Percentiles rank a stretch among this genome's conserved stretches.
Conservation (phyloP, 2,329 filamentous ascomycete genomes). For the Rhynchosporium secalis region DNA sequence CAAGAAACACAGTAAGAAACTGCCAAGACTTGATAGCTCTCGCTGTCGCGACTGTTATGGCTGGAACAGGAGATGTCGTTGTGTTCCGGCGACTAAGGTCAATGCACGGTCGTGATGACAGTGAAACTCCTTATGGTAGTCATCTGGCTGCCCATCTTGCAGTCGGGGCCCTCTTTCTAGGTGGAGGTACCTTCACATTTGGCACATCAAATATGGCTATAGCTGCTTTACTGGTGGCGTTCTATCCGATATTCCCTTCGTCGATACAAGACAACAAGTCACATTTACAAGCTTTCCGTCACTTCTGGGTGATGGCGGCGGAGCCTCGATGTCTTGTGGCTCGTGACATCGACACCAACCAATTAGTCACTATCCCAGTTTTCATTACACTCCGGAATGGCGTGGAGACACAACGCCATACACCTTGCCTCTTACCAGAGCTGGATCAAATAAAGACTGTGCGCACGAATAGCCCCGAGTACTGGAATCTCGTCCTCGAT, state of each 20-base stretch:
- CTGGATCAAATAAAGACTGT: conserved; percentile 50
- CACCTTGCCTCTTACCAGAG: conserved; percentile 47
- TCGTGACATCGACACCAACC: conserved; percentile 80
- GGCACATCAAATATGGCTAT: conserved; percentile 85
- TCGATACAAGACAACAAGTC: conserved; percentile 91
- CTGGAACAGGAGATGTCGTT: conserved; percentile 85
- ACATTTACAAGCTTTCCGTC: conserved; percentile 92
- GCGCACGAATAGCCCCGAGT: conserved; percentile 54
- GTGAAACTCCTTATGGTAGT: conserved; percentile 85
- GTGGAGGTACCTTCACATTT: conserved; percentile 89
- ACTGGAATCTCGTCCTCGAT: conserved; percentile 70
- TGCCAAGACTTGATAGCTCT: conserved; percentile 88
- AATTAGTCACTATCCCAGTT: conserved; percentile 74
- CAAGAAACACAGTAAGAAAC: conserved; percentile 80
- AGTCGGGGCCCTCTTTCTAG: conserved; percentile 86
- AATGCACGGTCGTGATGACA: conserved; percentile 82
- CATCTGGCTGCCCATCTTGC: conserved; percentile 92
- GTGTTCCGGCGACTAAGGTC: conserved; percentile 83
- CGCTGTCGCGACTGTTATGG: conserved; percentile 86
- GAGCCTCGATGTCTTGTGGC: conserved; percentile 87
- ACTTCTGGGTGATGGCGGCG: conserved; percentile 93
- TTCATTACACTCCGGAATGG: conserved; percentile 49
- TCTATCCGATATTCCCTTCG: conserved; percentile 90
- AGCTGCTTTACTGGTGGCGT: conserved; percentile 81
- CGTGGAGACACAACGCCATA: conserved; percentile 33